phyloP scores from a whole-genome alignment of 2,329 filamentous ascomycete species.

The Ophiostoma populinum region DNA sequence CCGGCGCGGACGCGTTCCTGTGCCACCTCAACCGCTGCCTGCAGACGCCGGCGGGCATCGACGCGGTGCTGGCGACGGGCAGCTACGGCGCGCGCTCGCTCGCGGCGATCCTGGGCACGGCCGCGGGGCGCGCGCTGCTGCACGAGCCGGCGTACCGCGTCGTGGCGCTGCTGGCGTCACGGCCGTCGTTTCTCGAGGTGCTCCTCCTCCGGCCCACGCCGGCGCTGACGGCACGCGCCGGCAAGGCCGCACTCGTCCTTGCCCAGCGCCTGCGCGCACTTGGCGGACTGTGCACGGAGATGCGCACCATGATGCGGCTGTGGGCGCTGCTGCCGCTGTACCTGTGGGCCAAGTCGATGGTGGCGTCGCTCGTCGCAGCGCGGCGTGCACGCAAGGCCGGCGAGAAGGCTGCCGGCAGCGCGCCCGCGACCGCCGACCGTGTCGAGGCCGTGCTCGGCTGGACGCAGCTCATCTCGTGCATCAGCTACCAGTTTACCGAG shows the following conservation, averaged over 20 bases:
- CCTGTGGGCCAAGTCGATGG: slow-evolving; percentile 41
- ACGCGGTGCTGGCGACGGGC: slow-evolving; percentile 49
- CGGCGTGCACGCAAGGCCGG: slow-evolving; percentile 18
- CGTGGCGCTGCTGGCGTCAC: slow-evolving; percentile 30
- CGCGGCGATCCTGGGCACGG: slow-evolving; percentile 30
- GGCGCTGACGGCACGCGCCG: slow-evolving; percentile 14
- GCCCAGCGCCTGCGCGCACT: slow-evolving; percentile 40
- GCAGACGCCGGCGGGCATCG: slow-evolving; percentile 50
- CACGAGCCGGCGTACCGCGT: slow-evolving; percentile 30
- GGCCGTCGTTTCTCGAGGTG: slow-evolving; percentile 21
- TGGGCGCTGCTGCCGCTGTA: slow-evolving; percentile 65
- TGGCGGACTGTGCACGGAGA: slow-evolving; percentile 49
- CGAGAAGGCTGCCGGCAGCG: slow-evolving; percentile 19
- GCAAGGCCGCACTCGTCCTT: slow-evolving; percentile 29
- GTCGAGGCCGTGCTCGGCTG: slow-evolving; percentile 38
- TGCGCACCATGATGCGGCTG: slow-evolving; percentile 54
- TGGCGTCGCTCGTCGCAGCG: slow-evolving; percentile 16
- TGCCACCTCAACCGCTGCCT: slow-evolving; percentile 43
- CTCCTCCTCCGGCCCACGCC: slow-evolving; percentile 18
- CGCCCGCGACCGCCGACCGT: slow-evolving; percentile 22
- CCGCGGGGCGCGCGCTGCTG: slow-evolving; percentile 37
- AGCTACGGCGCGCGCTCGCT: slow-evolving; percentile 48
- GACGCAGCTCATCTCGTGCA: slow-evolving; percentile 49
- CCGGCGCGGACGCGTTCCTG: slow-evolving; percentile 30
- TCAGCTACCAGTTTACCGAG: slow-evolving; percentile 63